Conservation (phyloP, 306 rosid species). For the Prunus dulcis region DNA sequence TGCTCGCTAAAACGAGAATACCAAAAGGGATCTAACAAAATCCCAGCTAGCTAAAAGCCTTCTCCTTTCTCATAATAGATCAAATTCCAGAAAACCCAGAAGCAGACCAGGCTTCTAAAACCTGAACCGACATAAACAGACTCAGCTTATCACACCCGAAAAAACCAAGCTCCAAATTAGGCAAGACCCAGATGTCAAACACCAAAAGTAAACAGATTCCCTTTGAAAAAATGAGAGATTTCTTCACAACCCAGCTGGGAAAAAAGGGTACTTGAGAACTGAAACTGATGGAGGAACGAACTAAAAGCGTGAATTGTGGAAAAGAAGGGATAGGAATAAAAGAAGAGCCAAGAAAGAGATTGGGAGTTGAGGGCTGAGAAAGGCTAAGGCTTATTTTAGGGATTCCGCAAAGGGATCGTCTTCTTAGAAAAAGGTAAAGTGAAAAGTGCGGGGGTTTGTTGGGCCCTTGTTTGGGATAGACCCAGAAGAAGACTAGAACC, state of each 20-base stretch:
- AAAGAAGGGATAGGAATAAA: neutral
- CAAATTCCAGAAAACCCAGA: neutral
- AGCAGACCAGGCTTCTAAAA: neutral
- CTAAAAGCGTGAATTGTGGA: conserved; percentile 22
- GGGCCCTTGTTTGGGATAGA: conserved; percentile 27
- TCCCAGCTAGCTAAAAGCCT: neutral
- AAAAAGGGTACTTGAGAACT: conserved; percentile 6
- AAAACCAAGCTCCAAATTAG: neutral
- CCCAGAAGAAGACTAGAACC: conserved; percentile 4
- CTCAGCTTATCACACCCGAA: neutral
- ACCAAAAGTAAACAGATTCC: neutral
- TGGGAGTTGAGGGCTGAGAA: conserved; percentile 1
- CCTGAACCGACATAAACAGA: neutral
- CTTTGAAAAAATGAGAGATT: neutral
- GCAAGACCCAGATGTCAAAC: conserved; percentile 9
- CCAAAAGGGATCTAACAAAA: neutral
- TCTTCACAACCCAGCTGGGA: neutral
- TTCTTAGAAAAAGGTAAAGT: conserved; percentile 12
- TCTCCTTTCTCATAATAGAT: neutral
- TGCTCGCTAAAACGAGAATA: neutral
- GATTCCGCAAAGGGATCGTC: conserved; percentile 29
- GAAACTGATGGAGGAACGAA: conserved; percentile 22
- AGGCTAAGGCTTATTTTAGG: conserved; percentile 20
- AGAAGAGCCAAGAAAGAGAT: neutral
- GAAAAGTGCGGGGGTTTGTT: conserved; percentile 45